phyloP scores from a whole-genome alignment of 768 basidiomycete genomes.

The Piloderma croceum region DNA sequence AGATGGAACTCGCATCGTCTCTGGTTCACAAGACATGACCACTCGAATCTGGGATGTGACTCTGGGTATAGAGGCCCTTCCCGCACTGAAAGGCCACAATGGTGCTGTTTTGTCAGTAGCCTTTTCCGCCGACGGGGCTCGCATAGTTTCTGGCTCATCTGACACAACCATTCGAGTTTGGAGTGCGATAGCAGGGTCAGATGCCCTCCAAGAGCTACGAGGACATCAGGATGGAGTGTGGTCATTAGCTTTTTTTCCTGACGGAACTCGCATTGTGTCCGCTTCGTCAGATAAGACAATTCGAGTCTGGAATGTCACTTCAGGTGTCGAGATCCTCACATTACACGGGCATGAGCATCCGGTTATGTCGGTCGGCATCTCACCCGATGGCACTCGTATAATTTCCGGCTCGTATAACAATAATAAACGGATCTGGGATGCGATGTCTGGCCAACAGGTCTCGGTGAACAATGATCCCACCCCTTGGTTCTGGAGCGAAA shows the following conservation, averaged over 20 bases:
- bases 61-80: background rate
- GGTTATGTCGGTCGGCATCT: too few species aligned
- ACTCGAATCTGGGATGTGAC: constrained; percentile 1
- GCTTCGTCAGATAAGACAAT: constrained; percentile 14
- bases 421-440: too few species aligned
- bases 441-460: too few species aligned
- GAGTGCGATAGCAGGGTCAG: constrained; percentile 14
- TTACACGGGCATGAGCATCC: too few species aligned
- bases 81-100: constrained; percentile 6
- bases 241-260: constrained; percentile 17
- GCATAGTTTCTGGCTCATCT: constrained; percentile 20
- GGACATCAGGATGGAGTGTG: constrained; percentile 14
- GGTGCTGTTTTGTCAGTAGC: background rate
- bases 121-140: constrained; percentile 3
- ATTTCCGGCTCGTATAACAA: too few species aligned
- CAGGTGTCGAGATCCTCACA: constrained; percentile 5
- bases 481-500: too few species aligned
- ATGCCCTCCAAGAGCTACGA: constrained; percentile 5
- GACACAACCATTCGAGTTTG: constrained; percentile 29
- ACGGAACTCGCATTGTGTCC: constrained; percentile 15
- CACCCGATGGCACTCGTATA: too few species aligned
- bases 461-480: too few species aligned
- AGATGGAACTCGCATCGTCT: constrained; percentile 4
- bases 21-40: constrained; percentile 3
- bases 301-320: constrained; percentile 15